These are phyloP conservation scores for Boletus tylopilopsis DNA, from an alignment of 768 basidiomycete genomes.

Conservation along the genomic window DNA sequence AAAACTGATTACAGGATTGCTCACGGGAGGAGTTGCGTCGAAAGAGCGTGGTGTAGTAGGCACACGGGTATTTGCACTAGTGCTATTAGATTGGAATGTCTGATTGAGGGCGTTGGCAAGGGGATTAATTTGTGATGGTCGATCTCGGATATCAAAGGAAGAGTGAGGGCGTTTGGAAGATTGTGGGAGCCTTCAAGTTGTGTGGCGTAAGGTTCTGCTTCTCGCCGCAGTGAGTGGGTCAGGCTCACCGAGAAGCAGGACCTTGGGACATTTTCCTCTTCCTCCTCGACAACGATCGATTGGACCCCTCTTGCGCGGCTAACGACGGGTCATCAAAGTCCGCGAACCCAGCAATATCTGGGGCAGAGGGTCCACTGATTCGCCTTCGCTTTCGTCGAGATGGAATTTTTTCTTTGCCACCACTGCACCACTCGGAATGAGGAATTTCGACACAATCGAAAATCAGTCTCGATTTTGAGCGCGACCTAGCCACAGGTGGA, in stretches of 20 bases:
- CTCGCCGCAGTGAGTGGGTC: conserved; percentile 26
- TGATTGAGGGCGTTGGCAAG: conserved; percentile 27
- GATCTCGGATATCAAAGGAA: background rate
- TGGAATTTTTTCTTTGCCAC: background rate
- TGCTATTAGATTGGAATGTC: conserved; percentile 25
- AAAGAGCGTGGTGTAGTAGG: conserved; percentile 4
- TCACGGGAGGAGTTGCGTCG: conserved; percentile 2
- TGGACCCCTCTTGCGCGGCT: background rate
- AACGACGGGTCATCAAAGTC: background rate
- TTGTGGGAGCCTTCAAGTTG: conserved; percentile 19
- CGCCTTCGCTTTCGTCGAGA: conserved; percentile 16
- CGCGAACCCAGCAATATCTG: background rate
- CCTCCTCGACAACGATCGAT: conserved; percentile 6
- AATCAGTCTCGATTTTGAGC: conserved; percentile 13
- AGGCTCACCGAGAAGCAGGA: conserved; percentile 31
- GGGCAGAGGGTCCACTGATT: background rate
- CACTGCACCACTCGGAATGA: conserved; percentile 10
- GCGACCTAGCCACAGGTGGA: background rate
- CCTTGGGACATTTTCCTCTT: conserved; percentile 19
- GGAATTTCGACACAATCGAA: conserved; percentile 24
- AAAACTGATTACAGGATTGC: background rate
- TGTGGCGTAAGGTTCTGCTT: conserved; percentile 26
- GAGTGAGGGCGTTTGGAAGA: background rate
- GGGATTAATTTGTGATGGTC: background rate
- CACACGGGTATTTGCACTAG: conserved; percentile 7